phyloP scores from a whole-genome alignment of 768 basidiomycete species.

The Macrolepiota fuliginosa region DNA sequence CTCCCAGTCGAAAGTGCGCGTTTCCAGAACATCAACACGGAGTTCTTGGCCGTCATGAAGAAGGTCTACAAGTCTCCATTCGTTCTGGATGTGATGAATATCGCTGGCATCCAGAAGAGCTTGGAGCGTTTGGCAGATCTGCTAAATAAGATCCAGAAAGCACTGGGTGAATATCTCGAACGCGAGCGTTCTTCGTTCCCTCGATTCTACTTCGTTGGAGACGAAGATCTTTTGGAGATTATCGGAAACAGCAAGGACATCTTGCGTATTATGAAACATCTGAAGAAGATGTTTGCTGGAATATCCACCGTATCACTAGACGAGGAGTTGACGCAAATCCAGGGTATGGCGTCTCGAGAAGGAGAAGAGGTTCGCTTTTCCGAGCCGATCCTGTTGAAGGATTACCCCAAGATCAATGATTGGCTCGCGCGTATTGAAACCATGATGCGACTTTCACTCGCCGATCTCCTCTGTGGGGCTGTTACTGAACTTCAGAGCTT shows the following conservation, averaged over 20 bases:
- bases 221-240: conserved; percentile 97
- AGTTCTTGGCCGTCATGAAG: conserved; percentile 98
- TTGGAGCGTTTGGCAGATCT: conserved; percentile 95
- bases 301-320: conserved; percentile 87
- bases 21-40: conserved; percentile 97
- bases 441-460: conserved; percentile 90
- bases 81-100: conserved; percentile 95
- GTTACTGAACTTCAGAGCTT: conserved; percentile 79
- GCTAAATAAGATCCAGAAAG: conserved; percentile 98
- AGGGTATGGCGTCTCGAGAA: conserved; percentile 93
- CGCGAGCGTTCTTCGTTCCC: conserved; percentile 97
- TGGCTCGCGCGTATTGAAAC: conserved; percentile 92
- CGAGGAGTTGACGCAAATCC: conserved; percentile 83
- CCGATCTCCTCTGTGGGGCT: conserved; percentile 74
- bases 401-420: conserved; percentile 97
- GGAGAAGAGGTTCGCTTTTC: conserved; percentile 91
- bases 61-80: conserved; percentile 99
- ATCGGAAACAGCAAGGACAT: conserved; percentile 99
- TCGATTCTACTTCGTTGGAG: conserved; percentile 99
- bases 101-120: conserved; percentile 94
- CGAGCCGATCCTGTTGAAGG: conserved; percentile 81
- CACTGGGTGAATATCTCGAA: conserved; percentile 97
- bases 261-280: conserved; percentile 95
- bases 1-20: conserved; percentile 97
- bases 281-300: conserved; percentile 99